phyloP scores from a whole-genome alignment of 177 flowering plant species.

The Tripterygium wilfordii region DNA sequence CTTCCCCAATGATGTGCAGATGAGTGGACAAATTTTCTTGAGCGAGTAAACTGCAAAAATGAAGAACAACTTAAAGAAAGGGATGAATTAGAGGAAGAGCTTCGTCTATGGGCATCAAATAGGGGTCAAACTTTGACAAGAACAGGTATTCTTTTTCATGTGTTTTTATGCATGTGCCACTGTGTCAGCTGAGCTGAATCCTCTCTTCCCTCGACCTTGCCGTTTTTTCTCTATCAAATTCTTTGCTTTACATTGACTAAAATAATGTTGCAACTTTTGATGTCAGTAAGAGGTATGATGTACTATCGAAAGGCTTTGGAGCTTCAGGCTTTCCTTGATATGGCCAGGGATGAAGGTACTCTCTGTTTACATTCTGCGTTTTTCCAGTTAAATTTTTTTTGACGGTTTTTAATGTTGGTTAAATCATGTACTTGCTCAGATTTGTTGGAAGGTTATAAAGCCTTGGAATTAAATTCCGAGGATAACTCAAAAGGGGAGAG shows the following conservation, averaged over 20 bases:
- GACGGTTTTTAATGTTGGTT: conserved; percentile 4
- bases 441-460: conserved; percentile 93
- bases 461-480: conserved; percentile 65
- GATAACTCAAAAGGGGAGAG: conserved; percentile 68
- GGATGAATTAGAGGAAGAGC: conserved; percentile 56
- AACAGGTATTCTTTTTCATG: conserved; percentile 49
- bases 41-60: conserved; percentile 40
- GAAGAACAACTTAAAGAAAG: conserved; percentile 52
- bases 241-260: too few species aligned
- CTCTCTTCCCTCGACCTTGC: neutral
- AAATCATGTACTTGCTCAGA: conserved; percentile 27
- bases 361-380: too few species aligned
- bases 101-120: conserved; percentile 88
- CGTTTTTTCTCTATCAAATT: too few species aligned
- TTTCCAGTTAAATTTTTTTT: too few species aligned
- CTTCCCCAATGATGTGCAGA: conserved; percentile 29
- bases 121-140: conserved; percentile 83
- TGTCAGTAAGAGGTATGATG: conserved; percentile 91
- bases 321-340: conserved; percentile 91
- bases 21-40: conserved; percentile 84
- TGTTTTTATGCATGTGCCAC: neutral
- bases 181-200: neutral
- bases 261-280: too few species aligned
- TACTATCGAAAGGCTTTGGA: conserved; percentile 87
- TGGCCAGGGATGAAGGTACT: conserved; percentile 76